Percentiles rank a stretch among this genome's conserved stretches.
Evolutionary conservation across 164 flowering plant species (phyloP).

Genomic region (Warburgia ugandensis): DNA sequence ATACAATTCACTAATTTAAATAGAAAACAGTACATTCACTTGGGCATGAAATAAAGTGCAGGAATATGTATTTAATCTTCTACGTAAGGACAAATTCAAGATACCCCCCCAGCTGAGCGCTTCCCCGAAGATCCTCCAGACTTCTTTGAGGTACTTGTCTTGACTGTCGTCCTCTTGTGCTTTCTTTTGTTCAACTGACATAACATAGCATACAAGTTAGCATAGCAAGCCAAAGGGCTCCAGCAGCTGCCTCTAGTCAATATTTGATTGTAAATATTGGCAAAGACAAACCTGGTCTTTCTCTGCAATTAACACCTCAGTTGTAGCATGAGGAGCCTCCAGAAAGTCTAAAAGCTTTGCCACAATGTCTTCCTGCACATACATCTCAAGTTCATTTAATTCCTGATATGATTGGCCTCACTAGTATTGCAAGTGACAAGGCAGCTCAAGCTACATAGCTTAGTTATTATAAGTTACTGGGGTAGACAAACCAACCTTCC

Average conservation of each 20-base stretch:
- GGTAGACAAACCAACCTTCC: slow-evolving; percentile 54
- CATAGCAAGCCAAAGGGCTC: not conserved
- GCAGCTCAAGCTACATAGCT: not conserved
- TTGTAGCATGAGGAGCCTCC: slow-evolving; percentile 69
- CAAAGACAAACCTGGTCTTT: slow-evolving; percentile 51
- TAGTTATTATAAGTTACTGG: not conserved
- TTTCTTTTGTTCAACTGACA: slow-evolving; percentile 58
- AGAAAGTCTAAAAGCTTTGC: slow-evolving; percentile 69
- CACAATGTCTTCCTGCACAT: slow-evolving; percentile 77
- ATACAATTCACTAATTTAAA: no score
- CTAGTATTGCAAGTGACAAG: not conserved
- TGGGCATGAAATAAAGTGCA: no score
- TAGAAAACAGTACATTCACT: no score
- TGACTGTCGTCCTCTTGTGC: slow-evolving; percentile 49
- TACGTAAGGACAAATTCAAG: not conserved
- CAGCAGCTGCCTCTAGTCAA: no score
- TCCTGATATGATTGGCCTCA: slow-evolving; percentile 1
- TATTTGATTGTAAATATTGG: no score
- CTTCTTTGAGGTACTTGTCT: slow-evolving; percentile 27
- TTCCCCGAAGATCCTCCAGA: slow-evolving; percentile 42
- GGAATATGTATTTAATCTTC: not conserved
- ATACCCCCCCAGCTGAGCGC: slow-evolving; percentile 20
- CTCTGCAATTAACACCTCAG: slow-evolving; percentile 59
- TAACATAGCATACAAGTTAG: not conserved
- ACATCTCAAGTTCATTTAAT: slow-evolving; percentile 5